Evolutionary conservation across 1,284 basidiomycete genomes (phyloP).

Genomic region (Vanrija sp.): DNA sequence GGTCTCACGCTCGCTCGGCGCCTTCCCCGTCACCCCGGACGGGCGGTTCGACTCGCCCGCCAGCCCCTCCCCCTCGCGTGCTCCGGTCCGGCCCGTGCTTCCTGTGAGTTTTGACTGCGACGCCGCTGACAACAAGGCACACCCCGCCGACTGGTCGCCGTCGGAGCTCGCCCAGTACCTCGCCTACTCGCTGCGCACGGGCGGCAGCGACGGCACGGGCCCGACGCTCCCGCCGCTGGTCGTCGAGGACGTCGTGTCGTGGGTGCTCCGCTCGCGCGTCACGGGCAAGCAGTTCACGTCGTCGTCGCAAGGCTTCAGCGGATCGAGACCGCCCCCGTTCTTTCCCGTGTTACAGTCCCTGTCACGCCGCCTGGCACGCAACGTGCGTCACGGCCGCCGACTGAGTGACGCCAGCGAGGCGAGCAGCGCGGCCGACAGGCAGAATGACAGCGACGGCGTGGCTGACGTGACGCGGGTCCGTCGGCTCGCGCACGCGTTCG

Average conservation of each 20-base stretch:
- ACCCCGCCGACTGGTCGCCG: constrained; percentile 36
- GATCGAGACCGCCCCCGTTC: constrained; percentile 38
- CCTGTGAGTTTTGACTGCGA: constrained; percentile 1
- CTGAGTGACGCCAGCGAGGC: constrained; percentile 30
- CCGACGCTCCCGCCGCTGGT: constrained; percentile 34
- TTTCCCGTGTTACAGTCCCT: constrained; percentile 34
- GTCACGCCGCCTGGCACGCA: constrained; percentile 35
- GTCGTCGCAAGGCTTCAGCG: constrained; percentile 25
- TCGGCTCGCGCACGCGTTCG: constrained; percentile 36
- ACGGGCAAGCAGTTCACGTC: constrained; percentile 32
- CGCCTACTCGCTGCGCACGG: constrained; percentile 30
- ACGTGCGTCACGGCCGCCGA: constrained; percentile 10
- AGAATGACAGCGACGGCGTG: background rate
- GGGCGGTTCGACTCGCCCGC: background rate
- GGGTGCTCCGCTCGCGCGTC: constrained; percentile 38
- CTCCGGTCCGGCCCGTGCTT: background rate
- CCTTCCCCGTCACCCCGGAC: constrained; percentile 3
- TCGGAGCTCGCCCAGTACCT: constrained; percentile 39
- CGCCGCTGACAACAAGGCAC: constrained; percentile 13
- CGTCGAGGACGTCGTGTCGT: constrained; percentile 41
- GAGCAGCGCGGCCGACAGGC: constrained; percentile 18
- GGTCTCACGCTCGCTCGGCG: constrained; percentile 3
- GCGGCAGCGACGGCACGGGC: constrained; percentile 34
- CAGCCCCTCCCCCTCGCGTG: background rate
- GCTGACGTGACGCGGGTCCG: constrained; percentile 27